phyloP scores from a whole-genome alignment of 495 filamentous ascomycete species.

The Patellaria atrata region DNA sequence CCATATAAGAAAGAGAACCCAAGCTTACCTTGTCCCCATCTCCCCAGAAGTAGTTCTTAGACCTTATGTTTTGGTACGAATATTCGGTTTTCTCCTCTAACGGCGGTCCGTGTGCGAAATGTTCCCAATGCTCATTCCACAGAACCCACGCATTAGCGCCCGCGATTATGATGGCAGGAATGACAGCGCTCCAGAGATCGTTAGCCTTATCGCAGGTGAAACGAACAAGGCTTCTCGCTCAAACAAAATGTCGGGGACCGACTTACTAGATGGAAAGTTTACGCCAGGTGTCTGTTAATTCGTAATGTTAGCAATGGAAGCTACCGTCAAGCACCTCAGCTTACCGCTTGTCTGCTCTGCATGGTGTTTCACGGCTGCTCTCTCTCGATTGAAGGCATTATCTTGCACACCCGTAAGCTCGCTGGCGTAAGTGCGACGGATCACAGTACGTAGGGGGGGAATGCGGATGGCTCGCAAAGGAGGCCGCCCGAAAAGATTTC shows the following conservation, averaged over 20 bases:
- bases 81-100: conserved; percentile 80
- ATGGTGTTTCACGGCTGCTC: conserved; percentile 69
- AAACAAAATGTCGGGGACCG: conserved; percentile 5
- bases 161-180: conserved; percentile 54
- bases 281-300: conserved; percentile 64
- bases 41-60: conserved; percentile 79
- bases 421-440: conserved; percentile 57
- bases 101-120: conserved; percentile 66
- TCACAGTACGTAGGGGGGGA: conserved; percentile 25
- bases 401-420: conserved; percentile 42
- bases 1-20: not conserved
- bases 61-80: conserved; percentile 84
- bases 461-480: not conserved
- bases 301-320: conserved; percentile 3
- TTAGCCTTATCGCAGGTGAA: no score
- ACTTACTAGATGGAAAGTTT: conserved; percentile 84
- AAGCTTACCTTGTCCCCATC: conserved; percentile 72
- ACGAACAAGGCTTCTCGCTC: no score
- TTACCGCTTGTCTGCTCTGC: conserved; percentile 64
- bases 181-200: conserved; percentile 38
- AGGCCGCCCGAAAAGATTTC: no score
- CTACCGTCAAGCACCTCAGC: conserved; percentile 19
- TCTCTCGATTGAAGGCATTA: conserved; percentile 82
- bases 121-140: conserved; percentile 90
- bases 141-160: conserved; percentile 66